These are phyloP conservation scores for Pseudogymnoascus sp. DNA, from an alignment of 2,329 filamentous ascomycete species.

Conservation along the genomic window DNA sequence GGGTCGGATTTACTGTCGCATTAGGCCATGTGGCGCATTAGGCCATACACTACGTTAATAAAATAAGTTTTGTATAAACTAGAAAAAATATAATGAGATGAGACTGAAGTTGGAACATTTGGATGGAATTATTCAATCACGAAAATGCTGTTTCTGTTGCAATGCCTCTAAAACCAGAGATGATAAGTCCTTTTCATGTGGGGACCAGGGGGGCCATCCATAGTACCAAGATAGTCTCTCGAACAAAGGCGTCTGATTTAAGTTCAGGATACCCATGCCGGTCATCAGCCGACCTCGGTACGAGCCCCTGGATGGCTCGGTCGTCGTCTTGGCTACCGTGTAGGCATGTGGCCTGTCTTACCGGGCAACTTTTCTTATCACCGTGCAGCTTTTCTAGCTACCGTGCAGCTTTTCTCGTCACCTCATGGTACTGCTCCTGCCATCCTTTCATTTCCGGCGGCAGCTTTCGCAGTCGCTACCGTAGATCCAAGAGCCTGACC, in stretches of 20 bases:
- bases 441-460: not conserved
- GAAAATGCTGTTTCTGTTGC: not conserved
- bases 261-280: too few species aligned
- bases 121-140: not conserved
- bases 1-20: too few species aligned
- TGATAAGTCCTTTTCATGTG: too few species aligned
- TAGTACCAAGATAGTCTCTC: too few species aligned
- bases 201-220: too few species aligned
- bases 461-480: not conserved
- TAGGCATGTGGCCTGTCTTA: not conserved
- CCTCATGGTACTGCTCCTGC: not conserved
- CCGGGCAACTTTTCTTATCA: not conserved
- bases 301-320: too few species aligned
- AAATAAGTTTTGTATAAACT: too few species aligned
- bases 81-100: not conserved
- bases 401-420: not conserved
- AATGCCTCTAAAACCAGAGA: too few species aligned
- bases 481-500: not conserved
- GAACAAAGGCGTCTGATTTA: too few species aligned
- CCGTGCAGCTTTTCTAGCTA: not conserved
- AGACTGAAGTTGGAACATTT: not conserved
- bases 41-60: too few species aligned
- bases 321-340: not conserved
- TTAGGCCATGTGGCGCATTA: too few species aligned
- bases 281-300: too few species aligned